A percentile compares a stretch with the other conserved stretches of the same genome.
Evolutionary conservation across 345 rosid genomes (phyloP).

Genomic region (Lumnitzera littorea): DNA sequence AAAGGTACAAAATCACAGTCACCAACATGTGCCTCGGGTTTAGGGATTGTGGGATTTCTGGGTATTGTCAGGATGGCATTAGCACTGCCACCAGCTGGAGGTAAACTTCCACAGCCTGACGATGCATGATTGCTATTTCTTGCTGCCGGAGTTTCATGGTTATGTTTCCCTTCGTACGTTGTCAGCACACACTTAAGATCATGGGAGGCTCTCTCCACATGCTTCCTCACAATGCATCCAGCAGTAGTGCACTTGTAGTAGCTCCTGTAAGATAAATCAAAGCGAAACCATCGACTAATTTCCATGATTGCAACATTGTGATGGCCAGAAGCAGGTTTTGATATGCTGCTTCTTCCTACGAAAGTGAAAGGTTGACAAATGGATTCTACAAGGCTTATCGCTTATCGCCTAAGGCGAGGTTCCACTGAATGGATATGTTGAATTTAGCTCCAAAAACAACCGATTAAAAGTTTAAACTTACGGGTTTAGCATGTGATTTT

Average conservation of each 20-base stretch:
- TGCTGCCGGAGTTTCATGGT: constrained; percentile 65
- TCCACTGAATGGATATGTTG: too few species aligned
- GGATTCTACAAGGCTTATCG: too few species aligned
- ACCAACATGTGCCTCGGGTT: constrained; percentile 32
- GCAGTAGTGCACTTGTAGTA: constrained; percentile 67
- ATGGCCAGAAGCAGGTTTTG: too few species aligned
- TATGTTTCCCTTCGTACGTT: constrained; percentile 65
- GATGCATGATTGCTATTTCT: constrained; percentile 33
- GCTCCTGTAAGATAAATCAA: constrained; percentile 32
- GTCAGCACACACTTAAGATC: constrained; percentile 48
- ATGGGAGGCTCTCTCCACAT: constrained; percentile 66
- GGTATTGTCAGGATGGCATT: constrained; percentile 17
- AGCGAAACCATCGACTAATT: too few species aligned
- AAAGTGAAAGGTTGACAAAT: too few species aligned
- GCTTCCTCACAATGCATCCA: constrained; percentile 58
- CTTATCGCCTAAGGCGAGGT: too few species aligned
- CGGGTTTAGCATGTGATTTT: too few species aligned
- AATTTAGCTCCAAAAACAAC: too few species aligned
- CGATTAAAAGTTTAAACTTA: too few species aligned
- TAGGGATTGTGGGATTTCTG: constrained; percentile 19
- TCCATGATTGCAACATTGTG: too few species aligned
- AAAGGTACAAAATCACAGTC: constrained; percentile 32
- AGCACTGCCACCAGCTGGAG: constrained; percentile 10
- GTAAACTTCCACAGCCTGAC: constrained; percentile 15
- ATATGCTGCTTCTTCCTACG: too few species aligned